Base-by-base conservation (phyloP, 1,284 basidiomycete species). In the Cutaneotrichosporon arboriforme region DNA sequence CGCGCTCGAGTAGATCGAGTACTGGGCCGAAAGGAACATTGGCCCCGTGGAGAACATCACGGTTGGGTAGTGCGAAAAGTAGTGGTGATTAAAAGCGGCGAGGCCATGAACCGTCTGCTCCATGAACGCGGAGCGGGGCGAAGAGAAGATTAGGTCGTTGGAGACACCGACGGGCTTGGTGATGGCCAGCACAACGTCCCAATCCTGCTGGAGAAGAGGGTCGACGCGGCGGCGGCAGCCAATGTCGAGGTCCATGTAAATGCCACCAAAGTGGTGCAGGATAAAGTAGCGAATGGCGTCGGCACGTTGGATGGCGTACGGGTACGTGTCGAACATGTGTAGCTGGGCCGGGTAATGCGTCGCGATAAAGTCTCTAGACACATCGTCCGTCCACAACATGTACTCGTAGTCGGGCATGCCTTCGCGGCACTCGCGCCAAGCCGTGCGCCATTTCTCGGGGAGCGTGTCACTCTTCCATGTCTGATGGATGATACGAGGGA, bases 41-140 rank as follows among this genome's bases (percentile, higher is more conserved):
- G 90, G 85, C 1, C 94, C 94, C 0, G 96, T 98, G 46, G 90
- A 91, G 78, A 98, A 98, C 94, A 98, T 98, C 77, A 98, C 94
- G 34, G 94, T 98, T 31, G 96, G 94, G 67, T 98, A 98, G 76
- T 97, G 93, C 68, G 91, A 83, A 49, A 96, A 73, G 83, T 90
- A 97, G 51, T 84, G 82, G 75, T 94, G 90, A 76, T 97, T 88
- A 73, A 94, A 98, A n/a, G 85, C 85, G 66, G 85, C 81, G 58
- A 97, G 83, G 63, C 86, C 90, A 77, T 94, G 86, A 63, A 97
- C 94, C 46, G 91, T 87, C 74, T 92, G 88, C 35, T 86, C 84
- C 79, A 97, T 83, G 78, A 98, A 92, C 1, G 90, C 87, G 63
- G 94, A 91, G 0, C 79, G 79, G 68, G 86, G 86, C 68, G 88